These are phyloP conservation scores for Fusarium pseudoanthophilum DNA, from an alignment of 2,329 filamentous ascomycete genomes.

Conservation along the genomic window DNA sequence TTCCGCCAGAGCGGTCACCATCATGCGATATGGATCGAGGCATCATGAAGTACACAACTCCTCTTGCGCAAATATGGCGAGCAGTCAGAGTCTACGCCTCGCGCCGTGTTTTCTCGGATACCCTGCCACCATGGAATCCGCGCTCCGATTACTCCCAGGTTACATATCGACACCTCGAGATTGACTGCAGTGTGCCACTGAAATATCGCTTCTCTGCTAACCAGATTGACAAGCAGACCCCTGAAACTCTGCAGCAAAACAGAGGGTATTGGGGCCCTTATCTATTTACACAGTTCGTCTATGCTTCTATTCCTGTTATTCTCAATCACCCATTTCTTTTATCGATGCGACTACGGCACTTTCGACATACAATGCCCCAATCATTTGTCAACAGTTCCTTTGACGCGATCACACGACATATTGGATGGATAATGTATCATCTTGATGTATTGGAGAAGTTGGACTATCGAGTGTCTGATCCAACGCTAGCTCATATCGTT, in stretches of 20 bases:
- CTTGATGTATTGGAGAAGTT: background rate
- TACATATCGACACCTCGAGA: background rate
- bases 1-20: background rate
- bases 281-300: background rate
- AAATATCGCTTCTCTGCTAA: conserved; percentile 1
- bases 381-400: background rate
- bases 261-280: background rate
- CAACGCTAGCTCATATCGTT: background rate
- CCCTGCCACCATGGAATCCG: background rate
- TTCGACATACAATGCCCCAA: background rate
- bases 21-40: background rate
- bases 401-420: background rate
- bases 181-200: background rate
- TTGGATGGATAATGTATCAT: conserved; percentile 4
- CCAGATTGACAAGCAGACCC: background rate
- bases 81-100: background rate
- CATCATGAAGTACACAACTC: background rate
- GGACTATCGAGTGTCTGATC: background rate
- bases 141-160: conserved; percentile 1
- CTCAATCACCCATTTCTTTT: background rate
- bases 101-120: background rate
- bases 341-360: background rate
- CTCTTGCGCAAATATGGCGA: background rate
- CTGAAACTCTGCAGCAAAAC: background rate
- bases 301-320: conserved; percentile 2